Conservation (phyloP, 495 filamentous ascomycete species). For the Hypomontagnella submonticulosa region DNA sequence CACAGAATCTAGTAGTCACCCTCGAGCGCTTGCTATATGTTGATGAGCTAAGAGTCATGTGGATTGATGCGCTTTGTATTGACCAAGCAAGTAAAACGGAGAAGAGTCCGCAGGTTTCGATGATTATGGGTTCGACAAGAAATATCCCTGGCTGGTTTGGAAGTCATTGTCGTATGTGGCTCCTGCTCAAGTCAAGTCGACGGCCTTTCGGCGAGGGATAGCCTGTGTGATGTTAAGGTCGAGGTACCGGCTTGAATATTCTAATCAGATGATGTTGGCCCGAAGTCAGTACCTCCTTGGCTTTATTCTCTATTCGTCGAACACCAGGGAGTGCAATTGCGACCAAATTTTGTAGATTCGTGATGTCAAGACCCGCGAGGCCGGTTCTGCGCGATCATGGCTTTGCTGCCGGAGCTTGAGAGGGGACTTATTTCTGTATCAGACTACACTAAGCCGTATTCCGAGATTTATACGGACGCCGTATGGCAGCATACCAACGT, state of each 20-base stretch:
- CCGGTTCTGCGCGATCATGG: constrained; percentile 21
- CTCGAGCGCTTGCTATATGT: constrained; percentile 16
- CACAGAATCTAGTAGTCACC: constrained; percentile 14
- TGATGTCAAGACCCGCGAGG: constrained; percentile 22
- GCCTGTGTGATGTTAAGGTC: constrained; percentile 2
- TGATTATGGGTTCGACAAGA: constrained; percentile 41
- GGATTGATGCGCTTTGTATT: constrained; percentile 31
- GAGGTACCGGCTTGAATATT: neutral
- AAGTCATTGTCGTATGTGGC: constrained; percentile 28
- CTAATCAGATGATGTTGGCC: neutral
- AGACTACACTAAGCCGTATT: constrained; percentile 20
- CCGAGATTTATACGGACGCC: constrained; percentile 11
- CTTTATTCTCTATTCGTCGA: neutral
- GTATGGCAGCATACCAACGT: neutral
- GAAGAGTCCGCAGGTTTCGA: constrained; percentile 43
- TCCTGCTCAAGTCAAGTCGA: constrained; percentile 15
- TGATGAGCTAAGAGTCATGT: constrained; percentile 12
- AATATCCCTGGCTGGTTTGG: constrained; percentile 18
- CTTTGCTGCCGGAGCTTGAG: constrained; percentile 4
- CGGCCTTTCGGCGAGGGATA: constrained; percentile 16
- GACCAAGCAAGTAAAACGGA: constrained; percentile 33
- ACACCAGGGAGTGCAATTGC: neutral
- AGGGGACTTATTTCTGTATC: constrained; percentile 6
- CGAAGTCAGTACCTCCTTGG: neutral
- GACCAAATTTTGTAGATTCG: neutral